Percentiles rank a stretch among this genome's conserved stretches.
These are phyloP conservation scores for Skeletonema potamos DNA, from an alignment of 108 stramenopile species.

Conservation along the genomic window DNA sequence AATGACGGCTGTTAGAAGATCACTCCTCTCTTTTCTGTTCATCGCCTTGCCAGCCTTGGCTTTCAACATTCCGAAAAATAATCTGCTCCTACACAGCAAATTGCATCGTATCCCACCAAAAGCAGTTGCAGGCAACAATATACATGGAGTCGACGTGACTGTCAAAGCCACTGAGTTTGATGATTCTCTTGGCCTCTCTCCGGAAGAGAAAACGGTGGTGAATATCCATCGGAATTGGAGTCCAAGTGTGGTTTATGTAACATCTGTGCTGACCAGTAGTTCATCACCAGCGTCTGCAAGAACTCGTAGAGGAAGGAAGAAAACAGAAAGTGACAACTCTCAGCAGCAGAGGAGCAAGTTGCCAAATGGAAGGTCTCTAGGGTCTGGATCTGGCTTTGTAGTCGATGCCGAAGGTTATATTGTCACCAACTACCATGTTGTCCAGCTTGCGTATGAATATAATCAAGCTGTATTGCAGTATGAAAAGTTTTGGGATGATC, in stretches of 20 bases:
- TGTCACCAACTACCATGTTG: constrained; percentile 89
- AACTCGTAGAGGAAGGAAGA: neutral
- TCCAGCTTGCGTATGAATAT: constrained; percentile 62
- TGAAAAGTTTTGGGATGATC: constrained; percentile 19
- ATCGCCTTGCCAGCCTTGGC: neutral
- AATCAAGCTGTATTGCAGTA: constrained; percentile 27
- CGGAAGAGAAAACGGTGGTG: constrained; percentile 57
- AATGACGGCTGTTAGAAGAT: neutral
- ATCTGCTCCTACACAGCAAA: neutral
- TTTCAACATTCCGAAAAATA: neutral
- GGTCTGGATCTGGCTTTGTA: constrained; percentile 79
- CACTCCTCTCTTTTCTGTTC: neutral
- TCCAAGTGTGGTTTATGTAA: constrained; percentile 72
- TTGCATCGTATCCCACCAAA: neutral
- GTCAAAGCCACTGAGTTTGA: constrained; percentile 30
- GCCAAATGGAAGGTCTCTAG: constrained; percentile 30
- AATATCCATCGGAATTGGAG: constrained; percentile 60
- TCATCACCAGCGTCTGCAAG: neutral
- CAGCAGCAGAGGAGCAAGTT: constrained; percentile 1
- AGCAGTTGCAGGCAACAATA: neutral
- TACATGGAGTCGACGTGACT: neutral
- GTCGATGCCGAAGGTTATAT: constrained; percentile 79
- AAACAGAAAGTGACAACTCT: neutral
- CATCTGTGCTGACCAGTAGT: constrained; percentile 48
- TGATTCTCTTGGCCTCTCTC: constrained; percentile 38